phyloP scores from a whole-genome alignment of 768 basidiomycete species.

The Pisolithus tinctorius region DNA sequence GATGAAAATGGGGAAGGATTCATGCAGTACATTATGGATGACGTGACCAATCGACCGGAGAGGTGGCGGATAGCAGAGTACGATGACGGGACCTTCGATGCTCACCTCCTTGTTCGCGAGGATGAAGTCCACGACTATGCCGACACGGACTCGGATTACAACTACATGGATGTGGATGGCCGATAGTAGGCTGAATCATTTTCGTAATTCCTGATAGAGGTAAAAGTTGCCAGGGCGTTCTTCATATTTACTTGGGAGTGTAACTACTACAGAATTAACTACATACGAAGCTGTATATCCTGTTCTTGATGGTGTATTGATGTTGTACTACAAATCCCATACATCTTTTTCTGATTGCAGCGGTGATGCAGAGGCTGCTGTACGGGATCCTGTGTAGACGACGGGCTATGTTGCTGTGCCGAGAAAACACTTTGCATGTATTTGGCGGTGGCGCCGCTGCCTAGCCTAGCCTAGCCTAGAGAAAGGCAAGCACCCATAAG shows the following conservation, averaged over 20 bases:
- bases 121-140: conserved; percentile 29
- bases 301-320: neutral
- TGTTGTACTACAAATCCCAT: neutral
- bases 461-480: neutral
- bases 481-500: neutral
- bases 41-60: conserved; percentile 39
- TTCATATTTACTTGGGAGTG: neutral
- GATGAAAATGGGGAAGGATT: conserved; percentile 36
- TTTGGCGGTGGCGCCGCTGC: neutral
- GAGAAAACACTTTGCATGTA: neutral
- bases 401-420: neutral
- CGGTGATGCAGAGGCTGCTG: neutral
- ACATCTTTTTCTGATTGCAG: no score
- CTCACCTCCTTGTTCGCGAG: conserved; percentile 33
- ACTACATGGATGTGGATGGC: conserved; percentile 20
- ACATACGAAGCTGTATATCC: neutral
- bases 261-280: neutral
- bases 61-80: conserved; percentile 32
- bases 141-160: conserved; percentile 35
- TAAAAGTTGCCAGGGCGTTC: neutral
- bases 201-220: neutral
- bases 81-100: conserved; percentile 36
- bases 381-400: no score
- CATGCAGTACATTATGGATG: conserved; percentile 34
- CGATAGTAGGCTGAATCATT: neutral